Evolutionary conservation across 306 rosid species (phyloP), one percentile per base, ranked within the genome.

Genomic region (Mucuna pruriens): DNA sequence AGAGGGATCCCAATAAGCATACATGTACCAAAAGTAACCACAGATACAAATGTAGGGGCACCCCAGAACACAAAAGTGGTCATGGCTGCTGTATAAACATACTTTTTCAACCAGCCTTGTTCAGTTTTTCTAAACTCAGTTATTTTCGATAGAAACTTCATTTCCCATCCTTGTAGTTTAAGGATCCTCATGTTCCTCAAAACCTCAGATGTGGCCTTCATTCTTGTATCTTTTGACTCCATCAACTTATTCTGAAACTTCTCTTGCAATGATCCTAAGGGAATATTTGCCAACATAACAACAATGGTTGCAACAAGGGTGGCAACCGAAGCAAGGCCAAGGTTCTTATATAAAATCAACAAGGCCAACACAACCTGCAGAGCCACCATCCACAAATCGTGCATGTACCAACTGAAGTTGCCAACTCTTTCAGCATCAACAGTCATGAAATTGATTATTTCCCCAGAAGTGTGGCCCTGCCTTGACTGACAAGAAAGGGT

Each of bases 91-190:
- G 83, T 83, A 39, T 89, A 89, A 17, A 82, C 13, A 75, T 2
- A 91, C 60, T 62, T 89, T 34, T 23, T 87, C 76, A 91, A 70
- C 89, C 90, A 91, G 1, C 86, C 79, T 51, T 76, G 55, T 70
- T 91, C 92, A 0, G 54, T 42, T 17, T 75, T 65, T 80, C 95
- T 85, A 6, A 85, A 80, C 49, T 80, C 84, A 3, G 55, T 74
- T 71, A 89, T 75, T 69, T 75, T 88, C 0, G 88, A 80, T 31
- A 84, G 66, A 63, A 91, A 91, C 85, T 86, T 91, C 90, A 86
- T 89, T 67, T 89, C 92, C 95, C 95, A 91, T 71, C 88, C 92
- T 74, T 89, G 90, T n/a, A 91, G 83, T 70, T 91, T 89, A 62
- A 91, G 90, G 71, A 91, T 87, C 76, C 84, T 82, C 91, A 91